Conservation (phyloP, 371 early-diverging fungal species). For the Zopfochytrium polystomum region DNA sequence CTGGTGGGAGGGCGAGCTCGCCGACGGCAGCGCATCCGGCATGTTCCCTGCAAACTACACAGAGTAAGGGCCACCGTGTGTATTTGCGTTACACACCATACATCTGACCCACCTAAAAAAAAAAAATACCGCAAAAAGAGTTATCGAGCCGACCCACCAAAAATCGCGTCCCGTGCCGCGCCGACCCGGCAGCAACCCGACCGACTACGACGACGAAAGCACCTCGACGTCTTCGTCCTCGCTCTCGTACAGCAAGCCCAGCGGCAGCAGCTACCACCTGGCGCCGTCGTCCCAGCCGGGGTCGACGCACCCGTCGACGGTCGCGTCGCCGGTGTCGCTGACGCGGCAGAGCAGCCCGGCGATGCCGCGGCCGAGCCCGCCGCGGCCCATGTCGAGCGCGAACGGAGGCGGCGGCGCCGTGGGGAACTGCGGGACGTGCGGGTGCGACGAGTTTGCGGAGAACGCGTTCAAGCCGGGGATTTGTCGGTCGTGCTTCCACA, state of each 20-base stretch:
- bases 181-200: slow-evolving; percentile 5
- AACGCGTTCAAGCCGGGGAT: slow-evolving; percentile 68
- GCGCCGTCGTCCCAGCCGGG: neutral
- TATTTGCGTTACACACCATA: neutral
- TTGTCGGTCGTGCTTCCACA: slow-evolving; percentile 24
- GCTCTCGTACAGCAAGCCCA: slow-evolving; percentile 3
- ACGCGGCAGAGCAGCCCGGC: slow-evolving; percentile 17
- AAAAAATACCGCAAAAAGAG: slow-evolving; percentile 11
- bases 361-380: neutral
- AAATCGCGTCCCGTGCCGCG: slow-evolving; percentile 4
- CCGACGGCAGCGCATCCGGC: slow-evolving; percentile 40
- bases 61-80: slow-evolving; percentile 29
- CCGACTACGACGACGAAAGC: neutral
- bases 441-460: slow-evolving; percentile 56
- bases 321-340: too few relatives aligned
- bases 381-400: slow-evolving; percentile 1
- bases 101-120: too few relatives aligned
- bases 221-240: slow-evolving; percentile 1
- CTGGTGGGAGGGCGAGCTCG: slow-evolving; percentile 54
- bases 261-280: slow-evolving; percentile 11
- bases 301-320: too few relatives aligned
- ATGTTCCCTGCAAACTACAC: slow-evolving; percentile 53
- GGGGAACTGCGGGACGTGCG: too few relatives aligned
- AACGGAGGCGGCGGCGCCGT: slow-evolving; percentile 11
- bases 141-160: slow-evolving; percentile 1